Base-by-base conservation (phyloP, 1,139 yeast species). In the Yamadazyma mexicana region DNA sequence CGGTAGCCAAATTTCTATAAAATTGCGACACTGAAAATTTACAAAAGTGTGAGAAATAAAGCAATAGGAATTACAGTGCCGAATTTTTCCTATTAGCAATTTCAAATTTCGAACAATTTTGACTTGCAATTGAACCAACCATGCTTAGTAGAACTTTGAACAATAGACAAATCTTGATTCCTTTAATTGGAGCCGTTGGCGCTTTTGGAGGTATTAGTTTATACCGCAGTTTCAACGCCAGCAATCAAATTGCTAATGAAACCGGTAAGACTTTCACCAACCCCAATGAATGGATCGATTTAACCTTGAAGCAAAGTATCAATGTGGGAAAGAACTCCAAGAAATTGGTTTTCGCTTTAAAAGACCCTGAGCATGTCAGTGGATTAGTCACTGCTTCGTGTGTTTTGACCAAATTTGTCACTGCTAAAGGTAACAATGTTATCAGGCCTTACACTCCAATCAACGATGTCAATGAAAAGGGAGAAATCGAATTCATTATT, bases 361-460 rank as follows among this genome's bases (percentile, higher is more conserved):
- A 88, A 31, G 62, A 75, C 40, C 64, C 75, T 35, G 88, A 85
- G 54, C 79, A 82, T 43, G 79, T 73, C 29, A 75, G 89, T 33
- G 99, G 99, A 22, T 76, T 92, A 54, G 72, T 79, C 51, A 77
- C 83, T 43, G 96, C 98, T 32, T 87, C 95, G 31, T 80, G 84
- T 51, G 62, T 94, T 39, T 62, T 92, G 62, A 78, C 95, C 61
- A 89, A 89, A 71, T 88, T 71, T 51, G 86, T 83, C 42, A 84
- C 92, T 41, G 77, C 81, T 44, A 88, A 88, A 70, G 98, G 97
- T 51, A 81, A 73, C 67, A 82, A 83, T 56, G 96, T 92, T 43
- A 75, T 94, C 49, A 85, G 99, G 72, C 98, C 99, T 34, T 94
- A 94, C 75, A 94, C 99, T 28, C 98, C 99, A 43, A 75, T 83